These are phyloP conservation scores for Heterobasidion irregulare DNA, from an alignment of 1,284 basidiomycete genomes.

Conservation along the genomic window DNA sequence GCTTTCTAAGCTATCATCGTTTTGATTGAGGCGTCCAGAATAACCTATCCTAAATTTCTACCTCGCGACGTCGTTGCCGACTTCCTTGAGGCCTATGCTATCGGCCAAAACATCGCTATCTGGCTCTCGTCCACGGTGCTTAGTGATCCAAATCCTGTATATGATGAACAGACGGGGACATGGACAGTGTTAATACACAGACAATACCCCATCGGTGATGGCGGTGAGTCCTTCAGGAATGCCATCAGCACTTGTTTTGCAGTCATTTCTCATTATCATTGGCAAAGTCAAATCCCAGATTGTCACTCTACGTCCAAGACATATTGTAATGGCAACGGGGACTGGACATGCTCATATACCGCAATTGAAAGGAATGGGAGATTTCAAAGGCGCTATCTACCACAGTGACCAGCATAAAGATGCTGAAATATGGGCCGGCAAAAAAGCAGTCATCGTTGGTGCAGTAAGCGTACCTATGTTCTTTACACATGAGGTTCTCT, in stretches of 20 bases:
- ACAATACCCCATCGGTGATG: neutral
- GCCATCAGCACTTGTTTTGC: neutral
- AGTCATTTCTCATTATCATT: neutral
- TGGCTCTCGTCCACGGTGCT: neutral
- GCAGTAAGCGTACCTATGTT: neutral
- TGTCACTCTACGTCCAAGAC: neutral
- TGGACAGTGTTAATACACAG: neutral
- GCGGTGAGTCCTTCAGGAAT: neutral
- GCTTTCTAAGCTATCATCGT: neutral
- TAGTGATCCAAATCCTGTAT: neutral
- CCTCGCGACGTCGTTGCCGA: neutral
- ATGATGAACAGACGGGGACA: neutral
- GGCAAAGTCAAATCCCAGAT: neutral
- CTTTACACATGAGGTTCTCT: neutral
- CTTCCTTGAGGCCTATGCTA: neutral
- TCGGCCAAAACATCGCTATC: neutral
- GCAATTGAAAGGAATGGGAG: neutral
- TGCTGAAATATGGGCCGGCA: neutral
- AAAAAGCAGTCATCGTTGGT: neutral
- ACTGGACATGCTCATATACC: neutral
- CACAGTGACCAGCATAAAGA: neutral
- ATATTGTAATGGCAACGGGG: neutral
- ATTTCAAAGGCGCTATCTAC: neutral
- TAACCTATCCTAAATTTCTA: neutral
- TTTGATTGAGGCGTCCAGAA: neutral